A percentile compares a stretch with the other conserved stretches of the same genome.
phyloP scores from a whole-genome alignment of 192 early-diverging fungal genomes.

The Linderina pennispora region DNA sequence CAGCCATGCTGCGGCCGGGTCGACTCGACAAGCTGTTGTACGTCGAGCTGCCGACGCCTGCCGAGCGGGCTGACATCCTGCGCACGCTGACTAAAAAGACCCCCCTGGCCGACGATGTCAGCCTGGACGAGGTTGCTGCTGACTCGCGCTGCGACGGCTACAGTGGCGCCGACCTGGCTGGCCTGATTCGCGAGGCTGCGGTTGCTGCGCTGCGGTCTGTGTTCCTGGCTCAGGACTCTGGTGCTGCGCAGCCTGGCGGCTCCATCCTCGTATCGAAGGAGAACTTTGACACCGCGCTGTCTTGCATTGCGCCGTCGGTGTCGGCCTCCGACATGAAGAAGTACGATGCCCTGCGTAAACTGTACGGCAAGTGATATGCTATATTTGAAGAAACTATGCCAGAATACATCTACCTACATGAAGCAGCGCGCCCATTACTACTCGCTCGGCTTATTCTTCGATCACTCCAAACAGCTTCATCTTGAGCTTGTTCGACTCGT shows the following conservation, averaged over 20 bases:
- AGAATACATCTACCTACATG: no score
- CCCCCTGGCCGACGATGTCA: conserved; percentile 60
- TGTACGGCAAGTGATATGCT: conserved; percentile 34
- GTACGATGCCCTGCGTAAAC: conserved; percentile 39
- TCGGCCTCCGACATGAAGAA: conserved; percentile 49
- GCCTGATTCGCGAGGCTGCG: conserved; percentile 72
- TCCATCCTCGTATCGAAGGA: conserved; percentile 18
- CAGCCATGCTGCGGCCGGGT: conserved; percentile 96
- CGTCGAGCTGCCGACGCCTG: conserved; percentile 80
- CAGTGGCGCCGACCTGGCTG: conserved; percentile 73
- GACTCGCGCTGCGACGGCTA: conserved; percentile 66
- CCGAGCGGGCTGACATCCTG: conserved; percentile 81
- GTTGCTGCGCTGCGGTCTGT: conserved; percentile 68
- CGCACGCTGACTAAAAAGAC: conserved; percentile 71
- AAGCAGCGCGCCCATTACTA: no score
- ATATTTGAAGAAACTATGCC: no score
- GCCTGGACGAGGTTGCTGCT: conserved; percentile 51
- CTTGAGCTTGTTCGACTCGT: conserved; percentile 33
- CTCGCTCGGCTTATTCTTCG: not conserved
- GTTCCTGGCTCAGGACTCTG: conserved; percentile 6
- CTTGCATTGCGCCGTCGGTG: conserved; percentile 76
- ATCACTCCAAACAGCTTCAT: conserved; percentile 25
- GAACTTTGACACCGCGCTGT: conserved; percentile 81
- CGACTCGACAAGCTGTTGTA: conserved; percentile 97
- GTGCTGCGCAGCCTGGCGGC: conserved; percentile 12